These are phyloP conservation scores for Candida vartiovaarae DNA, from an alignment of 805 yeast species.

Conservation along the genomic window DNA sequence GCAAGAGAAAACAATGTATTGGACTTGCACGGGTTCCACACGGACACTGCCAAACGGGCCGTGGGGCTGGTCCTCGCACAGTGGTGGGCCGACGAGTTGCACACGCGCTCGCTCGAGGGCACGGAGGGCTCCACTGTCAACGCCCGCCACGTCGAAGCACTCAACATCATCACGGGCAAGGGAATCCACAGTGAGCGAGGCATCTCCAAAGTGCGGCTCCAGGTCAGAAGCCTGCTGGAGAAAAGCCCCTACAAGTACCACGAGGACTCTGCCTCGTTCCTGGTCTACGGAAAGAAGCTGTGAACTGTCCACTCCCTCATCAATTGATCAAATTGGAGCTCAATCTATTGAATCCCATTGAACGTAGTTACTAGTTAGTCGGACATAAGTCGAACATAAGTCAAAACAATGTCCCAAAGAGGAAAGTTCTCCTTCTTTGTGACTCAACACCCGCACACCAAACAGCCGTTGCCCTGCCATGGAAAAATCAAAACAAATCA, in stretches of 20 bases:
- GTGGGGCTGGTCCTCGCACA: slow-evolving; percentile 29
- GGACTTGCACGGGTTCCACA: slow-evolving; percentile 54
- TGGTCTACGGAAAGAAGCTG: slow-evolving; percentile 33
- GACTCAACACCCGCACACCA: too few species aligned
- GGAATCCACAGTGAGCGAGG: slow-evolving; percentile 66
- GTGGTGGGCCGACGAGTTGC: slow-evolving; percentile 63
- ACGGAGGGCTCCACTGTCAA: slow-evolving; percentile 28
- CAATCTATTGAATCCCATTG: too few species aligned
- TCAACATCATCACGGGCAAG: slow-evolving; percentile 56
- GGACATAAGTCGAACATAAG: too few species aligned
- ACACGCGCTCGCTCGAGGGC: slow-evolving; percentile 35
- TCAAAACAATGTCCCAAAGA: too few species aligned
- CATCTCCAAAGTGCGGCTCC: slow-evolving; percentile 36
- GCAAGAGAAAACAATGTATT: slow-evolving; percentile 23
- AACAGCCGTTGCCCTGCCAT: too few species aligned
- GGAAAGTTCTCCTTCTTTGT: too few species aligned
- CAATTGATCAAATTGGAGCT: too few species aligned
- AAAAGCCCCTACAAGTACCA: slow-evolving; percentile 34
- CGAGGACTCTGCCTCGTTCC: slow-evolving; percentile 39
- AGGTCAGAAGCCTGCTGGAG: slow-evolving; percentile 35
- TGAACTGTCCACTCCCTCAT: too few species aligned
- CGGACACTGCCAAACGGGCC: slow-evolving; percentile 38
- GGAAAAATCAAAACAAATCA: too few species aligned
- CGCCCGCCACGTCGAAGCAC: slow-evolving; percentile 35
- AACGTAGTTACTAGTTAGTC: too few species aligned